Base-by-base conservation (phyloP, 768 basidiomycete species). In the Dendrothele bispora region DNA sequence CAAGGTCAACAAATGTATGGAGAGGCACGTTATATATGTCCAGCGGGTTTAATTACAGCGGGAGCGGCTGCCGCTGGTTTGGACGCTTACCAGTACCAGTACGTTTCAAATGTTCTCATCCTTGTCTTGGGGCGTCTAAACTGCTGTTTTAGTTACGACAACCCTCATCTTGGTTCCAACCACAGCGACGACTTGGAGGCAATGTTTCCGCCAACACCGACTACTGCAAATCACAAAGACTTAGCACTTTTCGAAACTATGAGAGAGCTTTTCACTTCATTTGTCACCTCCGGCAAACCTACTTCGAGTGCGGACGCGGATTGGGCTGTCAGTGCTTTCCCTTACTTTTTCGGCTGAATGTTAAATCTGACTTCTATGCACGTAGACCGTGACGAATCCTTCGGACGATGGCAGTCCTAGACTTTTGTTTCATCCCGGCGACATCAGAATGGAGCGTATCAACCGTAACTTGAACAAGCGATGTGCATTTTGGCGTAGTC, bases 1-100 rank as follows among this genome's bases (percentile, higher is more conserved):
- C 71, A 73, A 49, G 71, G 65, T 7, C 70, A 72, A 40, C 70
- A 72, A 50, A 74, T 75, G 69, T 75, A 74, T 49, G 73, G 73
- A 24, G 73, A 75, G 46, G 62, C 62, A 44, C 54, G 73, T 39
- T 74, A 71, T 42, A 72, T 75, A n/a, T 75, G 73, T 49, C 66
- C 66, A 7, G 70, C 72, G 10, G 54, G 55, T 11, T 54, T 73
- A 58, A 65, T 75, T 38, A 54, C 66, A 1, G 64, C 62, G 7
- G 59, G 61, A 38, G 59, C 47, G n/a, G 46, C 37, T 15, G 22
- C 39, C 7, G 29, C 46, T 1, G 64, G 65, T 7, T 26, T 60
- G 7, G 28, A 43, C 7, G 56, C 67, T 0, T 73, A 60, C 47
- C 66, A 71, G 25, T 75, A 62, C 49, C 71, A 70, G 73, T 73